Evolutionary conservation across 1,284 basidiomycete genomes (phyloP).

Genomic region (Marasmius fiardii): DNA sequence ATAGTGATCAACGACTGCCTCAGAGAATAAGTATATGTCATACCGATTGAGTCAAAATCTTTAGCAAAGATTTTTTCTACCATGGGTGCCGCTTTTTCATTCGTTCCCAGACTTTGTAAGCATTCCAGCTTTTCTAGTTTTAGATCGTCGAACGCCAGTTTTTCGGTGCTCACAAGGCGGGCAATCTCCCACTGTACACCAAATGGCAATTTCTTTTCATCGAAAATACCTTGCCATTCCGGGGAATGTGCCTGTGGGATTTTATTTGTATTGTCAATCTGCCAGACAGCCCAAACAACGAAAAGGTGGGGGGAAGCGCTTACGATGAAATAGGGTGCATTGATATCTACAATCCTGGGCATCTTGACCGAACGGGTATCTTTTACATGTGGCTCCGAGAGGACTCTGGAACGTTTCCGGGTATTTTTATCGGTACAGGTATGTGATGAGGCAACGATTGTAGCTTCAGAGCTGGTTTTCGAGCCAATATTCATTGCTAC

Average conservation of each 20-base stretch:
- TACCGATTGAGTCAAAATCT: too few relatives aligned
- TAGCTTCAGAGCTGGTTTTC: not conserved
- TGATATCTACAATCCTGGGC: not conserved
- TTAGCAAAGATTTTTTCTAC: constrained; percentile 19
- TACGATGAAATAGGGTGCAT: not conserved
- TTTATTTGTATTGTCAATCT: not conserved
- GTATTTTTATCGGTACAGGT: not conserved
- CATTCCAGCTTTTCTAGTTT: constrained; percentile 20
- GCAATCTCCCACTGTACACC: constrained; percentile 41
- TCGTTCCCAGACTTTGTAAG: constrained; percentile 23
- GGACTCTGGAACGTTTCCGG: not conserved
- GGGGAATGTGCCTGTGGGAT: constrained; percentile 3
- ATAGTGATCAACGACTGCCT: not conserved
- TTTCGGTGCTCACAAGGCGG: constrained; percentile 25
- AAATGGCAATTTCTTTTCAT: constrained; percentile 26
- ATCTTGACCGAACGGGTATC: not conserved
- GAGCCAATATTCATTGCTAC: not conserved
- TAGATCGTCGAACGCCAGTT: constrained; percentile 23
- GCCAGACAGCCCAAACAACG: too few relatives aligned
- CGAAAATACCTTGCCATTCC: constrained; percentile 24
- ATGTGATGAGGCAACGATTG: not conserved
- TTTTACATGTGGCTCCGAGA: not conserved
- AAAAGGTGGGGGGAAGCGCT: not conserved
- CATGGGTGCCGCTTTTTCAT: constrained; percentile 24
- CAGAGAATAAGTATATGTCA: not conserved